A percentile compares a stretch with the other conserved stretches of the same genome.
phyloP scores from a whole-genome alignment of 805 yeast species.

The Babjeviella inositovora region DNA sequence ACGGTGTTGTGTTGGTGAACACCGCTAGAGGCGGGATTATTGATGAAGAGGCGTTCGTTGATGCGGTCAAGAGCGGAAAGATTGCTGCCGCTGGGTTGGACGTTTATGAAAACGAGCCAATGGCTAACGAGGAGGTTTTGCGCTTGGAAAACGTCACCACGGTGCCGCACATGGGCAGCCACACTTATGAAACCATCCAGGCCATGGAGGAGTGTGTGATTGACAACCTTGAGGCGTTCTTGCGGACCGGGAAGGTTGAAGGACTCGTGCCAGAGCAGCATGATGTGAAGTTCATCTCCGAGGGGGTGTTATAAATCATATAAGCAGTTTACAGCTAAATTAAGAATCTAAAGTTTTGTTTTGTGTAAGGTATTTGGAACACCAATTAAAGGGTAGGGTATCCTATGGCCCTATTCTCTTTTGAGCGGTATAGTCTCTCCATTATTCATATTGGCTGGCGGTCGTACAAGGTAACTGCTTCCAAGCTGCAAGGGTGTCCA shows the following conservation, averaged over 20 bases:
- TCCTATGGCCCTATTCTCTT: too few relatives aligned
- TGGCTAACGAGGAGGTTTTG: constrained; percentile 45
- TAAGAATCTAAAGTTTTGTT: too few relatives aligned
- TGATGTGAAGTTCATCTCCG: constrained; percentile 8
- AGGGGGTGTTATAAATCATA: too few relatives aligned
- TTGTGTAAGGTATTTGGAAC: too few relatives aligned
- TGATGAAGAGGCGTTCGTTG: constrained; percentile 43
- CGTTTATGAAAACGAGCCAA: constrained; percentile 64
- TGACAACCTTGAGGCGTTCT: constrained; percentile 41
- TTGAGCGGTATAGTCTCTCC: too few relatives aligned
- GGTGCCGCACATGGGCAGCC: constrained; percentile 85
- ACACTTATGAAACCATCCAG: constrained; percentile 54
- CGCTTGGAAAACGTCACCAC: constrained; percentile 55
- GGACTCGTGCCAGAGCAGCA: constrained; percentile 72
- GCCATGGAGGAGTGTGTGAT: constrained; percentile 74
- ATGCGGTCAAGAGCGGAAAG: constrained; percentile 44
- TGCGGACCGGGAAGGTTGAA: constrained; percentile 52
- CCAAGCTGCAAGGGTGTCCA: too few relatives aligned
- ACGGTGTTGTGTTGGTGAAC: constrained; percentile 63
- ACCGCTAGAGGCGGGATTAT: constrained; percentile 84
- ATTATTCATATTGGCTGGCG: too few relatives aligned
- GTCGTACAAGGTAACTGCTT: too few relatives aligned
- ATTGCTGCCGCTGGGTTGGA: constrained; percentile 58
- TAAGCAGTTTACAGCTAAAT: too few relatives aligned
- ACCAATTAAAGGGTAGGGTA: too few relatives aligned